Evolutionary conservation across 768 basidiomycete genomes (phyloP).

Genomic region (Neoboletus magnificus): DNA sequence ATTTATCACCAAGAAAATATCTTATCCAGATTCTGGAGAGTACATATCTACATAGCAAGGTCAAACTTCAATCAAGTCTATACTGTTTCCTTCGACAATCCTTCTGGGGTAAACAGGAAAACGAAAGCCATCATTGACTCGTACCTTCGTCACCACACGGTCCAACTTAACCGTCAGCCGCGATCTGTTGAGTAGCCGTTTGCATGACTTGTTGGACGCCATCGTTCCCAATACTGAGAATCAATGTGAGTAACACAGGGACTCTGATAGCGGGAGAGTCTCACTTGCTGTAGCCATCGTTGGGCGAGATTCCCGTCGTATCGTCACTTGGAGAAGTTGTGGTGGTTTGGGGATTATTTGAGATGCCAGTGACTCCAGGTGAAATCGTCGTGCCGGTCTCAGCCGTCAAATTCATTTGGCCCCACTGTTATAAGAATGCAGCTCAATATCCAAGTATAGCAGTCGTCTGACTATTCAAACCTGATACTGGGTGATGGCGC

Average conservation of each 20-base stretch:
- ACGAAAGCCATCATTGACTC: background rate
- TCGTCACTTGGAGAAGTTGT: slow-evolving; percentile 28
- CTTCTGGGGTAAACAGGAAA: background rate
- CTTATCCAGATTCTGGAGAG: background rate
- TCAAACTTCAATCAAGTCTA: background rate
- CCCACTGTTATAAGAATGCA: slow-evolving; percentile 42
- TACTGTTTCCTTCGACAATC: background rate
- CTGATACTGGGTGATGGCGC: slow-evolving; percentile 30
- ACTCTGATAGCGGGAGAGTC: slow-evolving; percentile 6
- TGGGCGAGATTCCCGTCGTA: slow-evolving; percentile 53
- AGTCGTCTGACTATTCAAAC: slow-evolving; percentile 10
- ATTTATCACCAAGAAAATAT: background rate
- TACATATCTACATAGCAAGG: background rate
- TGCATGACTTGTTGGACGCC: slow-evolving; percentile 31
- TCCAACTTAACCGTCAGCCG: slow-evolving; percentile 20
- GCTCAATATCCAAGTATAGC: slow-evolving; percentile 6
- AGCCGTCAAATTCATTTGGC: slow-evolving; percentile 48
- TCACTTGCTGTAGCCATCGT: slow-evolving; percentile 57
- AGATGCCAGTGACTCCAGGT: slow-evolving; percentile 26
- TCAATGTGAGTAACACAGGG: slow-evolving; percentile 1
- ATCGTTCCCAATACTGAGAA: slow-evolving; percentile 29
- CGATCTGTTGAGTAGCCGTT: slow-evolving; percentile 36
- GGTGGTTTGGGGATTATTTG: slow-evolving; percentile 32
- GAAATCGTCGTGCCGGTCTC: slow-evolving; percentile 45
- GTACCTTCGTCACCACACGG: background rate